Evolutionary conservation across 2,329 filamentous ascomycete species (phyloP).

Genomic region (Arthrobotrys sinensis): DNA sequence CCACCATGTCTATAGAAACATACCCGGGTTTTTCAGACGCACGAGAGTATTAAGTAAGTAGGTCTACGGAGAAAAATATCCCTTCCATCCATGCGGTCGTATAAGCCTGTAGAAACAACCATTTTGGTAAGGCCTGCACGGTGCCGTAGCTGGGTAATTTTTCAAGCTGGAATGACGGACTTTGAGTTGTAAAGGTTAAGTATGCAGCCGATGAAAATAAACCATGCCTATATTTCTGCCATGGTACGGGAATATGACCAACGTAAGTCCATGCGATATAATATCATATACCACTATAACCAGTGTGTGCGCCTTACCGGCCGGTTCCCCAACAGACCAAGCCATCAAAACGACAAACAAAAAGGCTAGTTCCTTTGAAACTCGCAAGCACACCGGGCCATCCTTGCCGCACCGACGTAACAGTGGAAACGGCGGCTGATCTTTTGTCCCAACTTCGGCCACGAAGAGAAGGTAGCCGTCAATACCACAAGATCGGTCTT

Average conservation of each 20-base stretch:
- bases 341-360: slow-evolving; percentile 5
- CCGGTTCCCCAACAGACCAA: slow-evolving; percentile 30
- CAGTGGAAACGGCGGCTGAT: slow-evolving; percentile 59
- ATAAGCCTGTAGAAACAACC: neutral
- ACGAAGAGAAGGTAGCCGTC: slow-evolving; percentile 54
- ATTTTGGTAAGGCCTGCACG: slow-evolving; percentile 9
- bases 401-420: slow-evolving; percentile 56
- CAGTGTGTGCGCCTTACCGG: slow-evolving; percentile 20
- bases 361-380: slow-evolving; percentile 34
- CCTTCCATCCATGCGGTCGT: slow-evolving; percentile 34
- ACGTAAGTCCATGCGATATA: slow-evolving; percentile 40
- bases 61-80: slow-evolving; percentile 50
- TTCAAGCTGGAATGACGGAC: slow-evolving; percentile 21
- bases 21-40: slow-evolving; percentile 48
- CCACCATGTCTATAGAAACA: slow-evolving; percentile 54
- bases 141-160: slow-evolving; percentile 26
- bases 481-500: slow-evolving; percentile 40
- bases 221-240: slow-evolving; percentile 38
- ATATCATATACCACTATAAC: slow-evolving; percentile 27
- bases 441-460: slow-evolving; percentile 56
- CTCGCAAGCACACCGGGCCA: slow-evolving; percentile 37
- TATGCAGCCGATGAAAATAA: slow-evolving; percentile 29
- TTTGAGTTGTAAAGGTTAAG: slow-evolving; percentile 52
- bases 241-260: slow-evolving; percentile 40
- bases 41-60: slow-evolving; percentile 24